Evolutionary conservation across 1,139 yeast species (phyloP).

Genomic region (Komagataea norvegica): DNA sequence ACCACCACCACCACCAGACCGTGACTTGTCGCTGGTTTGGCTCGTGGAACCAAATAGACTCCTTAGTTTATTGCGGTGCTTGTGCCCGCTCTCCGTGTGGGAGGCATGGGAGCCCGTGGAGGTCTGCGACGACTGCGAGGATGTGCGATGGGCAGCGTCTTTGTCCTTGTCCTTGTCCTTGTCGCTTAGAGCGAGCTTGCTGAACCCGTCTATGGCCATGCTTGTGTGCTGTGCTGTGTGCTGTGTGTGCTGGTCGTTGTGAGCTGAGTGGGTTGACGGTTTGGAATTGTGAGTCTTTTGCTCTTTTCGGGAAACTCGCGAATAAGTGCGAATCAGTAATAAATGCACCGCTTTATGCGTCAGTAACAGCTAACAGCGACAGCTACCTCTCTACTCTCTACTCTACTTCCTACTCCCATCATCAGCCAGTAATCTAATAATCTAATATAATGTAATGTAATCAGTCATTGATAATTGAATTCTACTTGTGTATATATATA

Average conservation of each 20-base stretch:
- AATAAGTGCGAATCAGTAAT: neutral
- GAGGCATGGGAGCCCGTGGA: conserved; percentile 8
- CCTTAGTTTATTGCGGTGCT: conserved; percentile 18
- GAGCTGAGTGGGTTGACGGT: neutral
- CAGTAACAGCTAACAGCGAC: no score
- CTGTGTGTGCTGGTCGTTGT: neutral
- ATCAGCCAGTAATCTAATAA: no score
- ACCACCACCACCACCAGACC: no score
- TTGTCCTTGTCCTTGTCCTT: conserved; percentile 3
- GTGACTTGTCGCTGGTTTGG: no score
- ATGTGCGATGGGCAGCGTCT: conserved; percentile 4
- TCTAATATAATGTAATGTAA: no score
- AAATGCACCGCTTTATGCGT: no score
- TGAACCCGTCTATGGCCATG: conserved; percentile 8
- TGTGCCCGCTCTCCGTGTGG: no score
- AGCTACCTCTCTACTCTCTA: no score
- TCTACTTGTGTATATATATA: neutral
- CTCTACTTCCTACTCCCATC: no score
- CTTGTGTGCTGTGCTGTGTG: neutral
- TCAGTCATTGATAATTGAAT: no score
- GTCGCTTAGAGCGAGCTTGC: conserved; percentile 6
- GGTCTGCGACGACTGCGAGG: conserved; percentile 4
- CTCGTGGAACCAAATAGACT: conserved; percentile 15
- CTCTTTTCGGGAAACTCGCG: conserved; percentile 12
- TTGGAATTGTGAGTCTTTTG: conserved; percentile 5